Conservation (phyloP, 2,329 filamentous ascomycete species). For the Boeremia lycopersici region DNA sequence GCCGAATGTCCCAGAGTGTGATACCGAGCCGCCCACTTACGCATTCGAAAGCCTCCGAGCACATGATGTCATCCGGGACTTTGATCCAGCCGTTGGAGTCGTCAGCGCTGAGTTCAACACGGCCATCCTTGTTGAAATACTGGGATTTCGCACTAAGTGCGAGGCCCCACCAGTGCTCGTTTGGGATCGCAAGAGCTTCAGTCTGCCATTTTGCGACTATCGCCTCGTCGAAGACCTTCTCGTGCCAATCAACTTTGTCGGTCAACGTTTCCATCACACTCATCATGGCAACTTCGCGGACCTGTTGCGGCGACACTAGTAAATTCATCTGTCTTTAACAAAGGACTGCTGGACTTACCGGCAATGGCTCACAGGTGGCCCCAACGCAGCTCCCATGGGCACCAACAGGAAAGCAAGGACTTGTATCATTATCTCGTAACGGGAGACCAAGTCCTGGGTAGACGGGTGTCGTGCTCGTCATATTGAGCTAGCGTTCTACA, state of each 20-base stretch:
- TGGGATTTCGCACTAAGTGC: constrained; percentile 15
- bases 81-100: neutral
- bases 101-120: neutral
- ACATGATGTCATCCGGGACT: neutral
- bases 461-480: neutral
- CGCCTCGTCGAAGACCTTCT: constrained; percentile 47
- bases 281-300: constrained; percentile 50
- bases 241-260: constrained; percentile 50
- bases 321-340: too few relatives aligned
- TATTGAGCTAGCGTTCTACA: neutral
- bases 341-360: constrained; percentile 7
- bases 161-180: constrained; percentile 20
- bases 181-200: constrained; percentile 28
- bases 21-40: neutral
- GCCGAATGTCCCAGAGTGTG: neutral
- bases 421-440: constrained; percentile 7
- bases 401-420: constrained; percentile 18
- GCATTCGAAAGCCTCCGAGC: neutral
- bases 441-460: constrained; percentile 31
- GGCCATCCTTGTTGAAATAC: constrained; percentile 2
- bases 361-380: constrained; percentile 21
- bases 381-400: constrained; percentile 18
- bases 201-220: constrained; percentile 34
- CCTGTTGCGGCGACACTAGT: too few relatives aligned
- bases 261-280: constrained; percentile 49